Conservation (phyloP, 129 eudicot genomes). For the Rutidosis leptorrhynchoides region DNA sequence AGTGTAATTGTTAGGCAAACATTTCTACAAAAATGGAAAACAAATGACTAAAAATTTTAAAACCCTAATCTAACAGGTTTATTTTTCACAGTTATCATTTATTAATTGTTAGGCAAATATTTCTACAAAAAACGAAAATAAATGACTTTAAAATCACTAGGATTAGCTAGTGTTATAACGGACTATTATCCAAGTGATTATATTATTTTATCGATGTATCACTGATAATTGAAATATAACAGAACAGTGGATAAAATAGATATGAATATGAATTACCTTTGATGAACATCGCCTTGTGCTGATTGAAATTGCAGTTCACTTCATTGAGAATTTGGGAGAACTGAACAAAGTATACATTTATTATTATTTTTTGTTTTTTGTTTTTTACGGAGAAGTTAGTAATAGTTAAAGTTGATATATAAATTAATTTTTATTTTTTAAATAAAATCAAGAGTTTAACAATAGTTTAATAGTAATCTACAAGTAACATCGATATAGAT, state of each 20-base stretch:
- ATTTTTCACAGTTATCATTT: no score
- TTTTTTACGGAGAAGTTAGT: no score
- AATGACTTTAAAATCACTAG: not conserved
- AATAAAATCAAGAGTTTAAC: no score
- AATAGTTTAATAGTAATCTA: no score
- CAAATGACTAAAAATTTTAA: not conserved
- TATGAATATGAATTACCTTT: not conserved
- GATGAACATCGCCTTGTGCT: conserved; percentile 4
- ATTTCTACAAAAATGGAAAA: not conserved
- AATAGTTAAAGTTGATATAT: no score
- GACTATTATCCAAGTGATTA: no score
- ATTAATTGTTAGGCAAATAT: not conserved
- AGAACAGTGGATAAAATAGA: not conserved
- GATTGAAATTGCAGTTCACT: conserved; percentile 16
- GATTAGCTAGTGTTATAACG: not conserved
- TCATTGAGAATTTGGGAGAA: not conserved
- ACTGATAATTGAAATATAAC: no score
- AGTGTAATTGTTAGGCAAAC: not conserved
- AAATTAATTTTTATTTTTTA: no score
- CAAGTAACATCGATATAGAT: no score
- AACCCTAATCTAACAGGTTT: not conserved
- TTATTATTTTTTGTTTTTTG: no score
- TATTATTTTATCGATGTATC: no score
- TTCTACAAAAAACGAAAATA: not conserved
- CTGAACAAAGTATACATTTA: not conserved